Conservation (phyloP, 139 green algal genomes). For the Chlorella sp. region DNA sequence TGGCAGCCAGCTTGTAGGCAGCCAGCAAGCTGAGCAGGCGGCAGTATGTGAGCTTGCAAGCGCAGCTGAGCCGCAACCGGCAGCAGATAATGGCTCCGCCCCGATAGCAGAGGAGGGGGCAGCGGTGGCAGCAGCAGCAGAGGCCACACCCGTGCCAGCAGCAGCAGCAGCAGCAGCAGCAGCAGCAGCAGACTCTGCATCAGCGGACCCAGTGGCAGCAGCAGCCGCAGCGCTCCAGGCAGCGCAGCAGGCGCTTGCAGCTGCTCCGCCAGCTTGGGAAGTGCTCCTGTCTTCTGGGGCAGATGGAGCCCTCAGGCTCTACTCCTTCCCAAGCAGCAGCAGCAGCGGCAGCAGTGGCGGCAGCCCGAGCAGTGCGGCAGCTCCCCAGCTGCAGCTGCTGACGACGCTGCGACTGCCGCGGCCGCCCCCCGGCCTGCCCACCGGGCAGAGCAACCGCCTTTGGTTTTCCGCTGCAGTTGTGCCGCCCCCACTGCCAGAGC, state of each 20-base stretch:
- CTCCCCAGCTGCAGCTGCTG: not conserved
- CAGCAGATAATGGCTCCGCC: not conserved
- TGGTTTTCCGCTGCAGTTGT: constrained; percentile 28
- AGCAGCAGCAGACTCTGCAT: not conserved
- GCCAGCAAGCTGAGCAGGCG: not conserved
- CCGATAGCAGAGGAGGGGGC: not conserved
- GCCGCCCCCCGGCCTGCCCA: not conserved
- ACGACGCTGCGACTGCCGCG: constrained; percentile 23
- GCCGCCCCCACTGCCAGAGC: not conserved
- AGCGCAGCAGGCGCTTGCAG: not conserved
- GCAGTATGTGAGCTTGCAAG: not conserved
- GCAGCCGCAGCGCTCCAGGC: not conserved
- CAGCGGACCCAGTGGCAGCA: not conserved
- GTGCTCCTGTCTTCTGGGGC: constrained; percentile 18
- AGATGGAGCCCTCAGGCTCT: constrained; percentile 1
- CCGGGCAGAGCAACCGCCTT: constrained; percentile 26
- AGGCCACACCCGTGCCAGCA: not conserved
- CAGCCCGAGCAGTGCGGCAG: not conserved
- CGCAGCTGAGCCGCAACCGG: not conserved
- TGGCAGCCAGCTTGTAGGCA: not conserved
- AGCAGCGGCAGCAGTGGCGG: not conserved
- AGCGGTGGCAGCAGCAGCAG: not conserved
- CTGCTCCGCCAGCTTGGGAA: constrained; percentile 16
- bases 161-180: not conserved
- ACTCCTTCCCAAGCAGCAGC: not conserved